Evolutionary conservation across 768 basidiomycete species (phyloP).

Genomic region (Flagelloscypha sp.): DNA sequence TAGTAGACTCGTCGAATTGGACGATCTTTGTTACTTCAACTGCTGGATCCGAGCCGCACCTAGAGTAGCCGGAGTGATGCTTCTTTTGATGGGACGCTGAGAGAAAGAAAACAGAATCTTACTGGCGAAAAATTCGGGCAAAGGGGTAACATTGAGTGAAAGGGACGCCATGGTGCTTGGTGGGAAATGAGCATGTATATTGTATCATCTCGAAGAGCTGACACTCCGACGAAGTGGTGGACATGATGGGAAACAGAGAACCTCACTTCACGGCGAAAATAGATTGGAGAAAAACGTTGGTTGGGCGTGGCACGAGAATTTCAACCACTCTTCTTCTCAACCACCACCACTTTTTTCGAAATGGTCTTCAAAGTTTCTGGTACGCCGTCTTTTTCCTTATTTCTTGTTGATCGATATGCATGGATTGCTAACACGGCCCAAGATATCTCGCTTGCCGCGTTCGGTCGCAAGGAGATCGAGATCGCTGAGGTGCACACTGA

Average conservation of each 20-base stretch:
- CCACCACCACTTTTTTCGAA: constrained; percentile 15
- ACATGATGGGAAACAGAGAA: constrained; percentile 14
- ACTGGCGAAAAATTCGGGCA: constrained; percentile 70
- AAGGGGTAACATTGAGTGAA: constrained; percentile 61
- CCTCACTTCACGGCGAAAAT: constrained; percentile 15
- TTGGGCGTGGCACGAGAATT: constrained; percentile 1
- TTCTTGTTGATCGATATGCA: background rate
- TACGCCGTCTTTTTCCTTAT: constrained; percentile 20
- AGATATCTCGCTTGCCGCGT: constrained; percentile 97
- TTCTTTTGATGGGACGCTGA: constrained; percentile 4
- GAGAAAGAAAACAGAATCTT: constrained; percentile 18
- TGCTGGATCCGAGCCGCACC: constrained; percentile 63
- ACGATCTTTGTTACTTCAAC: constrained; percentile 62
- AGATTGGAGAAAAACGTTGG: constrained; percentile 5
- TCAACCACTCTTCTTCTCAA: constrained; percentile 17
- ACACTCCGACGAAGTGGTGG: constrained; percentile 34
- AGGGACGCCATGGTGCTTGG: constrained; percentile 15
- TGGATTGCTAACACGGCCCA: constrained; percentile 9
- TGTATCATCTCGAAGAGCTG: constrained; percentile 65
- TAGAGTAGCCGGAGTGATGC: constrained; percentile 4
- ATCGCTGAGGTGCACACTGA: constrained; percentile 84
- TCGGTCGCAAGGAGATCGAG: constrained; percentile 99
- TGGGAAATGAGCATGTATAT: constrained; percentile 48
- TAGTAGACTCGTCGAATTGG: constrained; percentile 35
- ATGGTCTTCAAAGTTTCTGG: constrained; percentile 93